Base-by-base conservation (phyloP, 371 early-diverging fungal species). In the Parasitella parasitica region DNA sequence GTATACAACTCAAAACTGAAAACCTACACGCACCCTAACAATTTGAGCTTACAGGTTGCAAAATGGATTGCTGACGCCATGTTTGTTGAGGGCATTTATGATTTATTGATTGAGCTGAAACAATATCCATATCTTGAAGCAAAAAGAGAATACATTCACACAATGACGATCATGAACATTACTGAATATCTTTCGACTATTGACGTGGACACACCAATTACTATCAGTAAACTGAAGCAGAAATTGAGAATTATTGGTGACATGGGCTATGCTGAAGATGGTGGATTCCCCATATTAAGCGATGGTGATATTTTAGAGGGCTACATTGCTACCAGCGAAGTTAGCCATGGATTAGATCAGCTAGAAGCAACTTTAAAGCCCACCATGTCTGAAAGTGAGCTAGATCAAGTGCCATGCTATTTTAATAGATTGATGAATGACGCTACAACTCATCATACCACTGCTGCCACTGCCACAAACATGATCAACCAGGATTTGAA, bases 31-130 rank as follows among this genome's bases (percentile, higher is more conserved):
- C 6, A 20, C 22, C 18, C 32, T 41, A 24, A 43, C 12, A 41
- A n/a, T n/a, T 53, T 57, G 37, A 32, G 41, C n/a, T 46, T 52
- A 36, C 48, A 71, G 72, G 64, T 77, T 34, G 73, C 78, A 2
- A 97, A 96, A 65, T 96, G 94, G 94, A 85, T 90, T 3, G 92
- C 91, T 11, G 96, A 96, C 63, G 86, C 89, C 4, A 77, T 80
- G 61, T 85, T 89, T 63, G 84, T 82, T 6, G 89, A 88, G 63
- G 94, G 94, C 6, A 88, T 96, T n/a, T 93, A 93, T 72, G 94
- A 95, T 54, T 73, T 86, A 11, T 72, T 92, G 35, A 94, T 97
- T 57, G 83, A 89, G 5, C 72, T 91, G 16, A 86, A 86, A 11
- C 88, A 87, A 18, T 91, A 92, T 66, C 98, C 98, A 2, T 96